phyloP scores from a whole-genome alignment of 2,329 filamentous ascomycete genomes.

The Coniochaeta pulveracea region DNA sequence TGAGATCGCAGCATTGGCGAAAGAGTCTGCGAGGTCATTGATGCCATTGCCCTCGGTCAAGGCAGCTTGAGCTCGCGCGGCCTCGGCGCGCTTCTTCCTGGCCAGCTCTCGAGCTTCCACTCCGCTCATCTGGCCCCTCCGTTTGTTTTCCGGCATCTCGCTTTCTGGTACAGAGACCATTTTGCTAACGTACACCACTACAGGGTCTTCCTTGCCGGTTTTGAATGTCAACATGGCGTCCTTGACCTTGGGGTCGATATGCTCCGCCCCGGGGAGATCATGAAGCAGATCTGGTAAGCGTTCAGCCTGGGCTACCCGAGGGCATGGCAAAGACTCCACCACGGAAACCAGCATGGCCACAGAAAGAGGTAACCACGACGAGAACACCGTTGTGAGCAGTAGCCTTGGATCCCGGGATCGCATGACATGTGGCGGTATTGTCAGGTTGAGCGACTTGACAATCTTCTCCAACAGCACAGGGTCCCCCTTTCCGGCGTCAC shows the following conservation, averaged over 20 bases:
- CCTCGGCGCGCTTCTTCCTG: conserved; percentile 78
- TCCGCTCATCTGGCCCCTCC: conserved; percentile 64
- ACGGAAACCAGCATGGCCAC: conserved; percentile 89
- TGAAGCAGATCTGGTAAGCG: conserved; percentile 71
- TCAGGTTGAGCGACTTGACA: conserved; percentile 79
- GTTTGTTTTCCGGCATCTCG: conserved; percentile 79
- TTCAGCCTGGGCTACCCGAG: conserved; percentile 65
- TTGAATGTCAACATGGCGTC: conserved; percentile 79
- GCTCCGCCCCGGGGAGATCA: conserved; percentile 63
- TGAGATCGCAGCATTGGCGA: conserved; percentile 51
- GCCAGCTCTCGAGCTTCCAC: conserved; percentile 87
- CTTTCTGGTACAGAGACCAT: conserved; percentile 94
- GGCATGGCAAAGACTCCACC: conserved; percentile 83
- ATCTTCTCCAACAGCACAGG: conserved; percentile 81
- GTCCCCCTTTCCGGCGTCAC: conserved; percentile 74
- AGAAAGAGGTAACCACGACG: conserved; percentile 83
- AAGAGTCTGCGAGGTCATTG: conserved; percentile 44
- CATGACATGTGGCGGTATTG: conserved; percentile 70
- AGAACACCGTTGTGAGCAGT: conserved; percentile 76
- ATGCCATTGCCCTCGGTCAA: conserved; percentile 30
- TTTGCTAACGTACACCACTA: conserved; percentile 94
- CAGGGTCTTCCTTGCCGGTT: conserved; percentile 56
- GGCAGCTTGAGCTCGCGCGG: conserved; percentile 65
- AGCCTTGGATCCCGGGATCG: conserved; percentile 75
- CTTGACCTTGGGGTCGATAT: conserved; percentile 57